These are phyloP conservation scores for Oldenlandia corymbosa DNA, from an alignment of 257 asterid species.

Conservation along the genomic window DNA sequence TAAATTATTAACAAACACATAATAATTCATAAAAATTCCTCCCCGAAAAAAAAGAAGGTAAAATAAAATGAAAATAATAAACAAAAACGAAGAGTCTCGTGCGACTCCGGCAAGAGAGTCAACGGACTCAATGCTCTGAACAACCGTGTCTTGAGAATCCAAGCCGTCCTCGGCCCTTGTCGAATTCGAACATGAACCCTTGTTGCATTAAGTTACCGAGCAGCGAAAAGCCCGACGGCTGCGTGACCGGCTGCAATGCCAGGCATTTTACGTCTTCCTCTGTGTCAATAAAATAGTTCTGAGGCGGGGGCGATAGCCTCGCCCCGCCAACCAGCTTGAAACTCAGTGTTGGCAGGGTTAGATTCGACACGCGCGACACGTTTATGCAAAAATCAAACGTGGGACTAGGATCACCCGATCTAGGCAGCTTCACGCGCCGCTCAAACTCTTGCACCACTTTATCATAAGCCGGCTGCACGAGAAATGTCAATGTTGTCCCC, in stretches of 20 bases:
- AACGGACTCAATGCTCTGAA: constrained; percentile 21
- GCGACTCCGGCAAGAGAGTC: constrained; percentile 22
- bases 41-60: constrained; percentile 5
- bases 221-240: constrained; percentile 46
- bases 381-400: constrained; percentile 66
- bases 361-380: constrained; percentile 30
- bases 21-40: background rate
- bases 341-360: constrained; percentile 56
- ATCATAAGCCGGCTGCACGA: constrained; percentile 52
- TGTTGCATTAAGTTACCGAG: constrained; percentile 89
- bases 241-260: constrained; percentile 56
- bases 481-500: constrained; percentile 71
- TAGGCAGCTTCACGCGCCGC: constrained; percentile 47
- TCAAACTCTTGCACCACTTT: constrained; percentile 34
- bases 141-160: constrained; percentile 68
- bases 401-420: constrained; percentile 25
- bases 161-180: constrained; percentile 43
- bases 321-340: constrained; percentile 62
- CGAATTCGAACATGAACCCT: constrained; percentile 66
- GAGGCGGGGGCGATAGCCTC: constrained; percentile 48
- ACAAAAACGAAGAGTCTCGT: background rate
- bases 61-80: too few relatives aligned
- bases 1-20: constrained; percentile 15
- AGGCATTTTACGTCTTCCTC: constrained; percentile 56
- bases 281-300: constrained; percentile 64